Percentiles rank a stretch among this genome's conserved stretches.
Conservation (phyloP, 495 filamentous ascomycete genomes). For the Daldinia loculata region DNA sequence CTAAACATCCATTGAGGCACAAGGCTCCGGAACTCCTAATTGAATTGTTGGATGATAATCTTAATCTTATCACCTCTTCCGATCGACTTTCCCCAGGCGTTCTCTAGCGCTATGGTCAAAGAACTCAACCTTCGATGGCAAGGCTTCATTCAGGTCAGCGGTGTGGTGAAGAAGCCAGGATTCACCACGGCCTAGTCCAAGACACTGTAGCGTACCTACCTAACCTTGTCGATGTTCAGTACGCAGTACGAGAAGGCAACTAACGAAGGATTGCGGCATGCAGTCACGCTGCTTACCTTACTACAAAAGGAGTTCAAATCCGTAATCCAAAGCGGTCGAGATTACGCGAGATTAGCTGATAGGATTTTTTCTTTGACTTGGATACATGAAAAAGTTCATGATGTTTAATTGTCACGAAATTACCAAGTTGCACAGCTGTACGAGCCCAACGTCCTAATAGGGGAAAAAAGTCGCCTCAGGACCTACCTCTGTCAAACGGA, state of each 20-base stretch:
- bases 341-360: not conserved
- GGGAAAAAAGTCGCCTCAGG: not conserved
- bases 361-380: not conserved
- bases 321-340: not conserved
- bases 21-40: not conserved
- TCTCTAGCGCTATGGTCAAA: not conserved
- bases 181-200: not conserved
- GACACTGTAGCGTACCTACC: not conserved
- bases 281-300: not conserved
- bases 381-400: not conserved
- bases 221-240: not conserved
- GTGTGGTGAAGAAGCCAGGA: not conserved
- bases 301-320: not conserved
- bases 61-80: too few species aligned
- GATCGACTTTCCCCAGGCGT: not conserved
- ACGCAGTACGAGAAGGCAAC: not conserved
- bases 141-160: not conserved
- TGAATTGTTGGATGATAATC: too few species aligned
- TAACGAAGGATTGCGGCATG: not conserved
- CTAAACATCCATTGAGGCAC: not conserved
- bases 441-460: not conserved
- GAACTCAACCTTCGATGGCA: not conserved
- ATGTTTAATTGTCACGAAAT: not conserved
- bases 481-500: not conserved
- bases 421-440: not conserved